Evolutionary conservation across 352 stramenopile genomes (phyloP).

Genomic region (Lagenidium giganteum): DNA sequence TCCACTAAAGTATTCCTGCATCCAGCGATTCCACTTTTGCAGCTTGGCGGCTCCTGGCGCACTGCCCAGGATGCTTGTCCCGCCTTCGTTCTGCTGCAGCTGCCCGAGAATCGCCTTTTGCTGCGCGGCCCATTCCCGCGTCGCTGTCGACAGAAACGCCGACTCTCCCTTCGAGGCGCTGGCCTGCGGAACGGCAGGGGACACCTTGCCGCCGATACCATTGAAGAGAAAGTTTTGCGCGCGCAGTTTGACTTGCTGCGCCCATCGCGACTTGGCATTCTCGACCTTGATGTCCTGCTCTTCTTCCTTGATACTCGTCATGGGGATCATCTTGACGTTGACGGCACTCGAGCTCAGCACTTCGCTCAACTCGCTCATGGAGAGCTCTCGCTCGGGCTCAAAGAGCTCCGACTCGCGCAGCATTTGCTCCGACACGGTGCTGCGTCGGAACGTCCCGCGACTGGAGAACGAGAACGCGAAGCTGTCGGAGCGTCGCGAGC

Average conservation of each 20-base stretch:
- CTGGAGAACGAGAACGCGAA: constrained; percentile 66
- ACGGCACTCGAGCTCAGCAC: constrained; percentile 61
- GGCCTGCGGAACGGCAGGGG: constrained; percentile 1
- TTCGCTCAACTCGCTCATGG: constrained; percentile 63
- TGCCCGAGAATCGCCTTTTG: constrained; percentile 66
- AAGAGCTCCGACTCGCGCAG: constrained; percentile 80
- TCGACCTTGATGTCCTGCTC: constrained; percentile 80
- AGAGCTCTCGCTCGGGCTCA: constrained; percentile 75
- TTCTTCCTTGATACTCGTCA: constrained; percentile 84
- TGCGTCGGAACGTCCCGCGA: constrained; percentile 72
- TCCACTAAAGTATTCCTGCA: constrained; percentile 25
- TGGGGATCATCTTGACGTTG: constrained; percentile 61
- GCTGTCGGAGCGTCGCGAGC: constrained; percentile 33
- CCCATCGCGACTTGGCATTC: constrained; percentile 78
- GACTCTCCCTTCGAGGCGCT: constrained; percentile 6
- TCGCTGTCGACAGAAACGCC: constrained; percentile 36
- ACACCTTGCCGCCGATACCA: constrained; percentile 30
- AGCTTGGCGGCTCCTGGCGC: constrained; percentile 54
- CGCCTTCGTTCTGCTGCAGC: constrained; percentile 23
- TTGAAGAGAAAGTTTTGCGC: constrained; percentile 71
- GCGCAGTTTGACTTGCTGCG: constrained; percentile 83
- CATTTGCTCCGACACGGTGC: constrained; percentile 83
- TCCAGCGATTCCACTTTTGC: constrained; percentile 59
- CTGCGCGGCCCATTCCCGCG: constrained; percentile 68
- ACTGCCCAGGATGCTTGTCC: constrained; percentile 12